A percentile compares a stretch with the other conserved stretches of the same genome.
These are phyloP conservation scores for Beauveria pseudobassiana DNA, from an alignment of 2,329 filamentous ascomycete genomes.

Conservation along the genomic window DNA sequence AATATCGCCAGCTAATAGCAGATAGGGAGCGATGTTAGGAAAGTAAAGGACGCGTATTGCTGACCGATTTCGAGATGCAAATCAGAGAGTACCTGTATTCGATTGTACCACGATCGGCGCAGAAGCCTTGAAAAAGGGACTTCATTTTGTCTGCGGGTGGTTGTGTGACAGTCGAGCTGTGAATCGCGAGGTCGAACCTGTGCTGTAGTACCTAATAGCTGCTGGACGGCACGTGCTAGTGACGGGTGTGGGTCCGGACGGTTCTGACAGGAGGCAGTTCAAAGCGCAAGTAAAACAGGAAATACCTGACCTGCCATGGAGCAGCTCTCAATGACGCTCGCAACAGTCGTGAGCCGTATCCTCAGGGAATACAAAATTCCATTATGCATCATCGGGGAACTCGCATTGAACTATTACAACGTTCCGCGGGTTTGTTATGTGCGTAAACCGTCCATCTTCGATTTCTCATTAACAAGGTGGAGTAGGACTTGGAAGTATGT, in stretches of 20 bases:
- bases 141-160: slow-evolving; percentile 5
- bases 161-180: no score
- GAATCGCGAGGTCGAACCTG: no score
- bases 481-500: slow-evolving; percentile 16
- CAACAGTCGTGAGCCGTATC: neutral
- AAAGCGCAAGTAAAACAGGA: no score
- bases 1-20: slow-evolving; percentile 43
- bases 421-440: slow-evolving; percentile 14
- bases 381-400: slow-evolving; percentile 11
- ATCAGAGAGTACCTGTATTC: slow-evolving; percentile 30
- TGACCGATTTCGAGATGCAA: slow-evolving; percentile 33
- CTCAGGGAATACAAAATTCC: slow-evolving; percentile 10
- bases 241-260: neutral
- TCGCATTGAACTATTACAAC: slow-evolving; percentile 15
- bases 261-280: neutral
- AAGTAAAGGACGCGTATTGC: slow-evolving; percentile 28
- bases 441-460: neutral
- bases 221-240: neutral
- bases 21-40: slow-evolving; percentile 25
- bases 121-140: slow-evolving; percentile 14
- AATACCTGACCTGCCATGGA: no score
- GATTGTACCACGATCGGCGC: neutral
- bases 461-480: neutral
- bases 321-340: neutral
- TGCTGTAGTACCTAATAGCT: no score